Conservation (phyloP, 23 red algal genomes). For the Pyropia yezoensis region DNA sequence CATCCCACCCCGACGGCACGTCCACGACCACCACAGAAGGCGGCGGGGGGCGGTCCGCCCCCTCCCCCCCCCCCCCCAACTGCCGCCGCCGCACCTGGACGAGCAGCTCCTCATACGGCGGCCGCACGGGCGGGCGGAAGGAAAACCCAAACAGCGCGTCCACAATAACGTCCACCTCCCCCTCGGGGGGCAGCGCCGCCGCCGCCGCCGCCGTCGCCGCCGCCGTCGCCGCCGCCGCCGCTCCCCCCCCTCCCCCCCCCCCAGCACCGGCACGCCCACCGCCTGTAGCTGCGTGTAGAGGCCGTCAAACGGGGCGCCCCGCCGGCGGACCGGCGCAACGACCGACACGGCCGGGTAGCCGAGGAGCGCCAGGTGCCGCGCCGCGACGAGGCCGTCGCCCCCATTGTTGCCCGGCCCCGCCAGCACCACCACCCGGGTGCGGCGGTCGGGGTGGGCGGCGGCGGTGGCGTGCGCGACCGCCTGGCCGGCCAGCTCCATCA, state of each 20-base stretch:
- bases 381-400: slow-evolving; percentile 98
- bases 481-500: slow-evolving; percentile 97
- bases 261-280: slow-evolving; percentile 16
- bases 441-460: background rate
- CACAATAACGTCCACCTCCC: slow-evolving; percentile 17
- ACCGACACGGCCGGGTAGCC: slow-evolving; percentile 35
- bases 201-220: background rate
- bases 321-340: slow-evolving; percentile 34
- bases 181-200: background rate
- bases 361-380: slow-evolving; percentile 70
- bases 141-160: slow-evolving; percentile 97
- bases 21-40: slow-evolving; percentile 49
- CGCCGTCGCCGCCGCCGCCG: background rate
- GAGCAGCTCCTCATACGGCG: slow-evolving; percentile 30
- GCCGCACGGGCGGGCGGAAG: slow-evolving; percentile 54
- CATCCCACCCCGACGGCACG: slow-evolving; percentile 92
- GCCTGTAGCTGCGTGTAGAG: slow-evolving; percentile 54
- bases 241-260: too few relatives aligned
- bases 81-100: background rate
- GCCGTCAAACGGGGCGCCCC: slow-evolving; percentile 14
- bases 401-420: slow-evolving; percentile 98
- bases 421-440: slow-evolving; percentile 23
- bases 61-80: slow-evolving; percentile 18
- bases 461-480: slow-evolving; percentile 63
- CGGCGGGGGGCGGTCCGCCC: background rate